Conservation (phyloP, 2,329 filamentous ascomycete species). For the Dactylellina haptotyla region DNA sequence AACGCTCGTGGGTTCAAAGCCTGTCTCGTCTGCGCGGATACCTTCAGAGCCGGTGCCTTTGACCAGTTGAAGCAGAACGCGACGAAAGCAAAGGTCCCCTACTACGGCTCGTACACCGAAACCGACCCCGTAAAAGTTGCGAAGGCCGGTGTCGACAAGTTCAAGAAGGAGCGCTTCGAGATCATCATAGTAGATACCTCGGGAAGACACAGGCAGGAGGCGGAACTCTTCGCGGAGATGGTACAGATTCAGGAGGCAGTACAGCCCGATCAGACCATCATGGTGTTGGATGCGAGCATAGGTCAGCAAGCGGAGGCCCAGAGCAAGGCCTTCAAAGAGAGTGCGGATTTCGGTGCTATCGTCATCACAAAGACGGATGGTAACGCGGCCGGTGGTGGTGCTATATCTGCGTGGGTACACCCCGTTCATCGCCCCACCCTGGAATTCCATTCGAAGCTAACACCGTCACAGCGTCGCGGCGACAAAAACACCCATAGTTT, state of each 20-base stretch:
- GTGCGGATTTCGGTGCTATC: conserved; percentile 95
- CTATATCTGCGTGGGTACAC: conserved; percentile 79
- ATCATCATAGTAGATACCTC: conserved; percentile 99
- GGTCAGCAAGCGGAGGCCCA: conserved; percentile 95
- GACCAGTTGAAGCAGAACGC: conserved; percentile 99
- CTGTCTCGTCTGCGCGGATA: conserved; percentile 95
- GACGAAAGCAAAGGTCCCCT: conserved; percentile 98
- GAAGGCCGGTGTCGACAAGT: conserved; percentile 95
- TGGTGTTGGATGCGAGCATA: conserved; percentile 96
- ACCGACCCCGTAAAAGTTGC: conserved; percentile 94
- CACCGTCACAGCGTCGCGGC: conserved; percentile 73
- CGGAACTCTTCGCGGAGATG: conserved; percentile 97
- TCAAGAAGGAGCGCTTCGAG: conserved; percentile 98
- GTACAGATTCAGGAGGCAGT: conserved; percentile 93
- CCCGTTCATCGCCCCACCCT: background rate
- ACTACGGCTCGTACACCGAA: conserved; percentile 95
- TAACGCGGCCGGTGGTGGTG: conserved; percentile 92
- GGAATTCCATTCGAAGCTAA: conserved; percentile 3
- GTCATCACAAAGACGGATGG: conserved; percentile 99
- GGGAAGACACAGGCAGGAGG: conserved; percentile 92
- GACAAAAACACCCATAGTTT: conserved; percentile 95
- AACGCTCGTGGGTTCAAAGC: conserved; percentile 91
- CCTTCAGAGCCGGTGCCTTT: conserved; percentile 97
- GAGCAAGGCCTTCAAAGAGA: conserved; percentile 95
- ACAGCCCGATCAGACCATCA: conserved; percentile 93